These are phyloP conservation scores for Saksenaea oblongispora DNA, from an alignment of 371 early-diverging fungal genomes.

Conservation along the genomic window DNA sequence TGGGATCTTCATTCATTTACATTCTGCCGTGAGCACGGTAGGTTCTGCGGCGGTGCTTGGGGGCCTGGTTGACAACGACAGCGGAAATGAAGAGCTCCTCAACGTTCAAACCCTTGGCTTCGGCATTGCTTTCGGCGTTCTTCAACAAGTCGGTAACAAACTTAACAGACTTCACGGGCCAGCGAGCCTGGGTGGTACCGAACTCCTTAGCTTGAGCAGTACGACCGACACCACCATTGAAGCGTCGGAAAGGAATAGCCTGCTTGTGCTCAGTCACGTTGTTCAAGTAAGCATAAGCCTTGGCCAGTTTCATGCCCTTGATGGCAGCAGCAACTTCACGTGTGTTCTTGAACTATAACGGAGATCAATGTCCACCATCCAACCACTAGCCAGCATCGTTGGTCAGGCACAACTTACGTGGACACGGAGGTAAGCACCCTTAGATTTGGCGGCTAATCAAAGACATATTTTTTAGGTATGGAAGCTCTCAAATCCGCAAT, in stretches of 20 bases:
- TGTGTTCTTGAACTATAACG: constrained; percentile 89
- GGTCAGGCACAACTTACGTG: constrained; percentile 18
- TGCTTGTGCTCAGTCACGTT: constrained; percentile 98
- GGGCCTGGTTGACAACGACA: constrained; percentile 98
- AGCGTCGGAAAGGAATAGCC: constrained; percentile 98
- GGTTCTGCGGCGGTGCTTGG: constrained; percentile 96
- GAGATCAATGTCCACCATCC: neutral
- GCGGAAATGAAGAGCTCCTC: constrained; percentile 89
- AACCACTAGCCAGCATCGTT: neutral
- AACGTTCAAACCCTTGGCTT: constrained; percentile 85
- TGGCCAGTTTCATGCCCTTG: constrained; percentile 89
- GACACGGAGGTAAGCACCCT: constrained; percentile 34
- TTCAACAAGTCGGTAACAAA: constrained; percentile 92
- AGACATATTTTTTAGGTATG: neutral
- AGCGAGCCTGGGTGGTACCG: constrained; percentile 95
- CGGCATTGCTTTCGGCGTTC: constrained; percentile 97
- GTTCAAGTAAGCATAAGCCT: constrained; percentile 95
- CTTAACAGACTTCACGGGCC: constrained; percentile 98
- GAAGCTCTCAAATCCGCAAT: neutral
- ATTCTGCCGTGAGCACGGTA: constrained; percentile 99
- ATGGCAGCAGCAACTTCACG: constrained; percentile 97
- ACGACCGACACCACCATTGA: constrained; percentile 98
- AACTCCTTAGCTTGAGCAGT: constrained; percentile 97
- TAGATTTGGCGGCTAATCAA: constrained; percentile 26
- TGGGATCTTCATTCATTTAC: constrained; percentile 5